Conservation (phyloP, 352 stramenopile genomes). For the Pythium biforme region DNA sequence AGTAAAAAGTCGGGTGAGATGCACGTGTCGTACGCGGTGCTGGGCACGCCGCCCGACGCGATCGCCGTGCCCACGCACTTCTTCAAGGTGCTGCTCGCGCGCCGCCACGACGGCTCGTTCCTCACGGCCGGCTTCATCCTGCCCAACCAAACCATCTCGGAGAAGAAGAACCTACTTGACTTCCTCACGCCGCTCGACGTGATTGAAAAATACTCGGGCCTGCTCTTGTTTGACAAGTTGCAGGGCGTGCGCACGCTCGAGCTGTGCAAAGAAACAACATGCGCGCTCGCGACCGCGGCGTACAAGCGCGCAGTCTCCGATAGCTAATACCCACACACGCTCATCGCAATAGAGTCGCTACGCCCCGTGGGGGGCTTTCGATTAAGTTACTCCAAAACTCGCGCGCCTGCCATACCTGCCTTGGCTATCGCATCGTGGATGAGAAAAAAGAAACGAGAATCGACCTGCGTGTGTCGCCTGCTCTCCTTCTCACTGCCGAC, state of each 20-base stretch:
- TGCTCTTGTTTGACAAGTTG: slow-evolving; percentile 93
- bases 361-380: background rate
- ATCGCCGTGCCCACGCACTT: slow-evolving; percentile 95
- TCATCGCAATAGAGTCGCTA: slow-evolving; percentile 6
- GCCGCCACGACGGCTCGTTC: slow-evolving; percentile 48
- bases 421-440: no score
- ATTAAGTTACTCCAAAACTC: slow-evolving; percentile 23
- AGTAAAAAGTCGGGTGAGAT: slow-evolving; percentile 59
- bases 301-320: slow-evolving; percentile 40
- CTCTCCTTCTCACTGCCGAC: slow-evolving; percentile 11
- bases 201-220: slow-evolving; percentile 90
- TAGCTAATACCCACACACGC: background rate
- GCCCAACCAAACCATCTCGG: slow-evolving; percentile 85
- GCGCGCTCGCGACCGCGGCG: slow-evolving; percentile 37
- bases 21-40: slow-evolving; percentile 65
- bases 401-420: background rate
- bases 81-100: slow-evolving; percentile 93
- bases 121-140: slow-evolving; percentile 93
- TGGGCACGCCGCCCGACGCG: slow-evolving; percentile 86
- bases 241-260: slow-evolving; percentile 44
- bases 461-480: no score
- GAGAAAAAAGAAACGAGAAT: no score
- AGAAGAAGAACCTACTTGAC: slow-evolving; percentile 72
- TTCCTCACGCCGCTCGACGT: slow-evolving; percentile 90
- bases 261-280: slow-evolving; percentile 70